Conservation (phyloP, 192 early-diverging fungal species). For the Cladochytrium replicatum region DNA sequence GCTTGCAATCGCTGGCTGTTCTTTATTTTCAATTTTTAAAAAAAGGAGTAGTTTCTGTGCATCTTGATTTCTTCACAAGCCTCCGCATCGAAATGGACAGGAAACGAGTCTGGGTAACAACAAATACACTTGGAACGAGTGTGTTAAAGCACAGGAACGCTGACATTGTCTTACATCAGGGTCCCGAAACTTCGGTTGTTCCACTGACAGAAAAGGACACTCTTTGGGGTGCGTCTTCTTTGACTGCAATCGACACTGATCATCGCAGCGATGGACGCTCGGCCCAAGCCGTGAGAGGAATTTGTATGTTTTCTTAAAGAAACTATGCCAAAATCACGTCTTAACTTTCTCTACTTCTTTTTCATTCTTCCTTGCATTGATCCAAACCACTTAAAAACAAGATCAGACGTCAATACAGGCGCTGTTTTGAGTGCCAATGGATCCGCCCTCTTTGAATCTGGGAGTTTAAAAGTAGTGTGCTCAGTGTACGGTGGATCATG, state of each 20-base stretch:
- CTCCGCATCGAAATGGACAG: too few species aligned
- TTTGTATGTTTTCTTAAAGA: not conserved
- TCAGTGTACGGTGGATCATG: slow-evolving; percentile 50
- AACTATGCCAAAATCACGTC: not conserved
- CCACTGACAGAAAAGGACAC: slow-evolving; percentile 25
- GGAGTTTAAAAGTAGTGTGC: slow-evolving; percentile 63
- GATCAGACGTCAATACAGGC: slow-evolving; percentile 57
- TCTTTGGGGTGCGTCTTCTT: slow-evolving; percentile 1
- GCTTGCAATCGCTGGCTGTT: too few species aligned
- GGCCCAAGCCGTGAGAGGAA: not conserved
- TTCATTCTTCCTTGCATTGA: not conserved
- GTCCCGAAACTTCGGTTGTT: slow-evolving; percentile 31
- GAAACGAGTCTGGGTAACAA: not conserved
- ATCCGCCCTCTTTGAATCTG: slow-evolving; percentile 64
- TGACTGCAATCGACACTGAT: slow-evolving; percentile 5
- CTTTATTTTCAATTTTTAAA: too few species aligned
- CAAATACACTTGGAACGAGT: not conserved
- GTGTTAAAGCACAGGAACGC: not conserved
- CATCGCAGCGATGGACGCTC: slow-evolving; percentile 19
- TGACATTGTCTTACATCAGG: slow-evolving; percentile 10
- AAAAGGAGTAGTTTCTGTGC: too few species aligned
- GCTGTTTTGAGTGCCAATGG: slow-evolving; percentile 63
- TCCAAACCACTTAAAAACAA: too few species aligned
- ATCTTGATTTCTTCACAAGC: too few species aligned
- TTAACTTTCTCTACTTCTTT: not conserved